These are phyloP conservation scores for Silene conica DNA, from an alignment of 148 eudicot species.

Conservation along the genomic window DNA sequence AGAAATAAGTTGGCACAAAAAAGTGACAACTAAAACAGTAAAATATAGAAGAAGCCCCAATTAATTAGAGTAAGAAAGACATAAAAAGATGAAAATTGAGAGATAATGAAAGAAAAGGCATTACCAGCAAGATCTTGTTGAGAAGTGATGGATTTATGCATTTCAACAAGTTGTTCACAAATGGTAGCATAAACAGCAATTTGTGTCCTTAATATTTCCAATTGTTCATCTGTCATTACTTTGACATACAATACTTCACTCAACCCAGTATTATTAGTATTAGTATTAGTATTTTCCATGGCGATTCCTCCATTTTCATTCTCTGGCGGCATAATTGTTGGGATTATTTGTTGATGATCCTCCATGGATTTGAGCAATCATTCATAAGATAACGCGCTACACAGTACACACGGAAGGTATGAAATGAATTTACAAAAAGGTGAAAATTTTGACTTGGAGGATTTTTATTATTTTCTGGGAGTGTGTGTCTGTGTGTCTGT, in stretches of 20 bases:
- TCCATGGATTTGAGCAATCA: not conserved
- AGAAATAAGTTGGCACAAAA: too few species aligned
- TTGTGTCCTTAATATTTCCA: slow-evolving; percentile 72
- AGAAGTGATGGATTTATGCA: slow-evolving; percentile 68
- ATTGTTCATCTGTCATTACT: slow-evolving; percentile 92
- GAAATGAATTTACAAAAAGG: too few species aligned
- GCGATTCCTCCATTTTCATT: too few species aligned
- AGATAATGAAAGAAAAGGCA: not conserved
- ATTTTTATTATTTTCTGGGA: too few species aligned
- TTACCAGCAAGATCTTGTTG: slow-evolving; percentile 81
- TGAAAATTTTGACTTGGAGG: not conserved
- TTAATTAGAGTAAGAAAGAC: too few species aligned
- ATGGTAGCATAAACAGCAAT: slow-evolving; percentile 81
- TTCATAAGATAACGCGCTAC: too few species aligned
- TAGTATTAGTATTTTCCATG: too few species aligned
- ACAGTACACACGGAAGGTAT: too few species aligned
- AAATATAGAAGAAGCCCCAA: too few species aligned
- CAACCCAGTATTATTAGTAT: slow-evolving; percentile 3
- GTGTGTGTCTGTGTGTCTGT: not conserved
- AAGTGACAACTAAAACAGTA: too few species aligned
- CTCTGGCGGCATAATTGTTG: not conserved
- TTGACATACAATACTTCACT: slow-evolving; percentile 57
- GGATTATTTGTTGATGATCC: not conserved
- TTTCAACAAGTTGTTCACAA: slow-evolving; percentile 83
- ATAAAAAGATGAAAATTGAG: not conserved